Evolutionary conservation across 2,329 filamentous ascomycete species (phyloP), one percentile per base, ranked within the genome.

Genomic region (Tolypocladium ophioglossoides): DNA sequence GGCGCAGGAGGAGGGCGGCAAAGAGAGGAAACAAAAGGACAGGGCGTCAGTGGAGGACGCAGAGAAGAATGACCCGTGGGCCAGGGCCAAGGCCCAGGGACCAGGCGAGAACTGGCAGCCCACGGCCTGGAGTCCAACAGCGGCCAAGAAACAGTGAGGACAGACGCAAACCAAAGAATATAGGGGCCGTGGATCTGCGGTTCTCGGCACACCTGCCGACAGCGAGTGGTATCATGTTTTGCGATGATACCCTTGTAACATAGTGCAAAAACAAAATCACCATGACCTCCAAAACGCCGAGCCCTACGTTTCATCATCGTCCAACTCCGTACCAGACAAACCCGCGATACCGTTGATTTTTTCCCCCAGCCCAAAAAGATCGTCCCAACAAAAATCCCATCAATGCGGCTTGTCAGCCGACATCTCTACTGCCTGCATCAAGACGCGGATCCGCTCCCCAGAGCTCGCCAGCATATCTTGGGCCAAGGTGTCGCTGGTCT

Each of bases 71-170:
- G 76, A 85, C 63, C 83, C 84, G 2, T 87, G 84, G 83, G 78
- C 78, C 34, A 75, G 73, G 58, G 73, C 76, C 1, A 73, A 56
- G 39, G 59, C 66, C 1, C 61, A 63, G 22, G 76, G 74, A 0
- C 80, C 83, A 0, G 75, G 83, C 53, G 83, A 87, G 64, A 74
- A 70, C n/a, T 88, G 84, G 83, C 82, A 87, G 67, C 86, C 86
- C 0, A 65, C 79, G 50, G 71, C 81, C 3, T 89, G 85, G 85
- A 71, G 66, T 6, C 82, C 82, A 4, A 67, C 68, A 2, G 60
- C 72, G n/a, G 53, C 59, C 12, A 73, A 66, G 60, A 70, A 66
- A 56, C 57, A 56, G 49, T 66, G 22, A 52, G 27, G 27, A 47
- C 9, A 3, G 4, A n/a, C 24, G 44, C 27, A 20, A 32, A 11